Percentiles rank a stretch among this genome's conserved stretches.
phyloP scores from a whole-genome alignment of 768 basidiomycete species.

The Lactarius hatsudake region DNA sequence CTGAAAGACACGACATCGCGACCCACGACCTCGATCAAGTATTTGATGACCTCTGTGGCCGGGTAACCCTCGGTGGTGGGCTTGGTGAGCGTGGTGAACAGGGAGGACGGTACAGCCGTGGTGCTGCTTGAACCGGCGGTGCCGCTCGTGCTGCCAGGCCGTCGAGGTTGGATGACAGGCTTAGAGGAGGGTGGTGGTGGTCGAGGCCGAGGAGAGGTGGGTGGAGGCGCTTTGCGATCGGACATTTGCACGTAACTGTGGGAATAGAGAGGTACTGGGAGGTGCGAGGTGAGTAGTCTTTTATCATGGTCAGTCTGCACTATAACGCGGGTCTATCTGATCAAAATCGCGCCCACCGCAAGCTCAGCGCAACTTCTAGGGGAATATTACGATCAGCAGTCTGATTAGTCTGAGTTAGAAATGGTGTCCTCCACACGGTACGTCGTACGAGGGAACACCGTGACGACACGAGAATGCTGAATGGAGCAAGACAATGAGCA shows the following conservation, averaged over 20 bases:
- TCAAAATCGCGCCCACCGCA: background rate
- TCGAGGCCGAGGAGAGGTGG: background rate
- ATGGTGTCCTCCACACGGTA: constrained; percentile 7
- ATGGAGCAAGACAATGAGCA: constrained; percentile 1
- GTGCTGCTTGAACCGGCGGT: background rate
- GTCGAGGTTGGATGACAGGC: background rate
- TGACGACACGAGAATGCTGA: background rate
- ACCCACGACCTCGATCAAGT: constrained; percentile 22
- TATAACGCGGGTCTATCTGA: background rate
- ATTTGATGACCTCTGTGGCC: constrained; percentile 26
- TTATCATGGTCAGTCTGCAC: background rate
- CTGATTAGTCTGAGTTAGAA: constrained; percentile 13
- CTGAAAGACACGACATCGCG: constrained; percentile 22
- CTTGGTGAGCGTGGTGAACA: background rate
- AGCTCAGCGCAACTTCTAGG: constrained; percentile 10
- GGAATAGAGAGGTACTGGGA: background rate
- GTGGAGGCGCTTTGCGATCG: background rate
- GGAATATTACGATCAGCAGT: background rate
- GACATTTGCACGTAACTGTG: background rate
- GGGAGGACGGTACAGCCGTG: background rate
- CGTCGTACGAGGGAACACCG: constrained; percentile 1
- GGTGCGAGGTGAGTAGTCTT: background rate
- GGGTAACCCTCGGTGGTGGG: constrained; percentile 13
- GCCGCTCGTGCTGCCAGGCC: background rate
- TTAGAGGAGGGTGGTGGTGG: background rate